A percentile compares a stretch with the other conserved stretches of the same genome.
phyloP scores from a whole-genome alignment of 2,329 filamentous ascomycete genomes.

The Thielaviopsis ethacetica region DNA sequence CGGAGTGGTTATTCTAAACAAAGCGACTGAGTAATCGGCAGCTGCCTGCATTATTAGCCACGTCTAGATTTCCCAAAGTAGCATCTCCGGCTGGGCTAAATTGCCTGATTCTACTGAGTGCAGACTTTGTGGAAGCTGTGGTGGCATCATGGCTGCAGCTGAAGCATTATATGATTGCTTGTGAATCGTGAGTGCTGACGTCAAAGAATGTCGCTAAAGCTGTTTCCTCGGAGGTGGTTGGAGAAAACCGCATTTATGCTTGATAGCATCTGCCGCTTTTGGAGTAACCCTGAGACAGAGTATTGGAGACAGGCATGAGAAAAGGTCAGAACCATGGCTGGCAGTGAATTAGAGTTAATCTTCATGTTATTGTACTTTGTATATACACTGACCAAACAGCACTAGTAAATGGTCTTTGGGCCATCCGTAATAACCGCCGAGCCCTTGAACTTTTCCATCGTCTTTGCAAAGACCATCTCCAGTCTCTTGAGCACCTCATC shows the following conservation, averaged over 20 bases:
- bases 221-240: background rate
- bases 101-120: background rate
- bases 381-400: background rate
- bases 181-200: background rate
- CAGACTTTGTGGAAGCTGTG: background rate
- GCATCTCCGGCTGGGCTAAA: background rate
- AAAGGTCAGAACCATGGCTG: background rate
- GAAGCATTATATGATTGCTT: background rate
- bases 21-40: too few relatives aligned
- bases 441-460: constrained; percentile 16
- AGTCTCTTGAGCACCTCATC: constrained; percentile 43
- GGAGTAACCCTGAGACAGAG: background rate
- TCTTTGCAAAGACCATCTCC: constrained; percentile 34
- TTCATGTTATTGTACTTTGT: background rate
- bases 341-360: background rate
- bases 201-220: background rate
- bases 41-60: background rate
- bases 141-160: background rate
- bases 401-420: constrained; percentile 13
- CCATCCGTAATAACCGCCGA: background rate
- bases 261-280: background rate
- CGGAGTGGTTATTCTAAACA: background rate
- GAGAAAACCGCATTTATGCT: background rate
- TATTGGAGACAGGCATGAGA: background rate
- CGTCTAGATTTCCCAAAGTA: background rate